Base-by-base conservation (phyloP, 768 basidiomycete species). In the Holtermannia corniformis region DNA sequence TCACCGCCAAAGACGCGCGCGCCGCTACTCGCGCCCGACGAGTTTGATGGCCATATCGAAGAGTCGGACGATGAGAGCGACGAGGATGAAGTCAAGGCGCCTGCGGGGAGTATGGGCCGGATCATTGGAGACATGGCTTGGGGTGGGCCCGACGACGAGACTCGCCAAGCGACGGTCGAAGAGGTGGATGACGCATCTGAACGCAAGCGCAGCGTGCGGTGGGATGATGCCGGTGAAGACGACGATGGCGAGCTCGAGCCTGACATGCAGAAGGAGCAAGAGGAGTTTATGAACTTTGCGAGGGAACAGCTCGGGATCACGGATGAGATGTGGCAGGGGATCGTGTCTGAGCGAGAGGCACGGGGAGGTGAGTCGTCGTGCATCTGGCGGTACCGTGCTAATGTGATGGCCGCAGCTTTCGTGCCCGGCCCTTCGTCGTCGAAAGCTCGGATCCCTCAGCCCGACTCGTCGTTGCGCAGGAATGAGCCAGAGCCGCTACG, bases 211-310 rank as follows among this genome's bases (percentile, higher is more conserved):
- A 58, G 51, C 27, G 57, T 65, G 16, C 55, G 54, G 58, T 54
- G 54, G 20, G 50, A 52, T 12, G 56, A 52, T 43, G 37, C 57
- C 19, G 54, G 52, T 10, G 56, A 91, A 11, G 60, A 49, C 3
- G 61, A 85, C 61, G 58, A 57, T 11, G 57, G 53, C 28, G 70
- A 71, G 20, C 74, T 89, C 3, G 90, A 91, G 62, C 78, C 91
- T 27, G 85, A 95, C 60, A 93, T 97, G 89, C 81, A 77, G 0
- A 84, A 87, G 61, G 95, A 99, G 72, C 81, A 88, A 72, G 89
- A 86, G 61, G 93, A 95, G 60, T 99, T 97, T 60, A 74, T 99
- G 25, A 86, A 89, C 73, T 99, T 99, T 72, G 86, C 95, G 12
- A 81, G 89, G 44, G 87, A 96, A 62, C 81, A 86, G 3, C 75